Percentiles rank a stretch among this genome's conserved stretches.
These are phyloP conservation scores for Exophiala aquamarina DNA, from an alignment of 2,329 filamentous ascomycete genomes.

Conservation along the genomic window DNA sequence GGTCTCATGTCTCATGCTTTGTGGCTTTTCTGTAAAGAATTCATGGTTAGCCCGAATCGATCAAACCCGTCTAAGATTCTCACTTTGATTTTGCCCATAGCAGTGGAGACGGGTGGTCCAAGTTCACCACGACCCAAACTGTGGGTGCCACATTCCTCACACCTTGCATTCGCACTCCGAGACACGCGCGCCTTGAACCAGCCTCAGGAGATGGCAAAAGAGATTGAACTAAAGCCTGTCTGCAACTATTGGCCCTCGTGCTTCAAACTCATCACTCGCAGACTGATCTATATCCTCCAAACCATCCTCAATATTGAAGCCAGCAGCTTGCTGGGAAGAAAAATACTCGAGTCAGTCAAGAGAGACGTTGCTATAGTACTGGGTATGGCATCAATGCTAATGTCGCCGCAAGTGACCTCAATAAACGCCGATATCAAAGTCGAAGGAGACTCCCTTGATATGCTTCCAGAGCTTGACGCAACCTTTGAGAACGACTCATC, in stretches of 20 bases:
- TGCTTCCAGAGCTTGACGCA: conserved; percentile 13
- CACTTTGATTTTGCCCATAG: conserved; percentile 10
- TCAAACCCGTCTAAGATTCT: conserved; percentile 16
- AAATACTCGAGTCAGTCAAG: conserved; percentile 2
- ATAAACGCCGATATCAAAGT: conserved; percentile 6
- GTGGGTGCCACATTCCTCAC: conserved; percentile 20
- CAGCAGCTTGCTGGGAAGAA: conserved; percentile 1
- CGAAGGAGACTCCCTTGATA: conserved; percentile 16
- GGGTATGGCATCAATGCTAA: not conserved
- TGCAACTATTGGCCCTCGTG: not conserved
- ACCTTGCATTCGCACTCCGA: conserved; percentile 25
- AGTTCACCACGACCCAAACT: conserved; percentile 14
- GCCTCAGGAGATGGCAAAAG: conserved; percentile 4
- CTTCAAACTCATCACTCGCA: too few relatives aligned
- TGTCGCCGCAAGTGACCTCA: not conserved
- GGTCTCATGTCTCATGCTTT: conserved; percentile 20
- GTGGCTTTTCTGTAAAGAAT: conserved; percentile 20
- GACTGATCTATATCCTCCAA: conserved; percentile 2
- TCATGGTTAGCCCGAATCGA: conserved; percentile 13
- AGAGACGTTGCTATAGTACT: not conserved
- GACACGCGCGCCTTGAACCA: conserved; percentile 14
- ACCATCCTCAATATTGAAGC: too few relatives aligned
- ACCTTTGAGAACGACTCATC: conserved; percentile 17
- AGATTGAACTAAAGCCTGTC: not conserved
- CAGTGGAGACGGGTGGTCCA: conserved; percentile 10